Evolutionary conservation across 805 yeast genomes (phyloP).

Genomic region (Candida jianshihensis): DNA sequence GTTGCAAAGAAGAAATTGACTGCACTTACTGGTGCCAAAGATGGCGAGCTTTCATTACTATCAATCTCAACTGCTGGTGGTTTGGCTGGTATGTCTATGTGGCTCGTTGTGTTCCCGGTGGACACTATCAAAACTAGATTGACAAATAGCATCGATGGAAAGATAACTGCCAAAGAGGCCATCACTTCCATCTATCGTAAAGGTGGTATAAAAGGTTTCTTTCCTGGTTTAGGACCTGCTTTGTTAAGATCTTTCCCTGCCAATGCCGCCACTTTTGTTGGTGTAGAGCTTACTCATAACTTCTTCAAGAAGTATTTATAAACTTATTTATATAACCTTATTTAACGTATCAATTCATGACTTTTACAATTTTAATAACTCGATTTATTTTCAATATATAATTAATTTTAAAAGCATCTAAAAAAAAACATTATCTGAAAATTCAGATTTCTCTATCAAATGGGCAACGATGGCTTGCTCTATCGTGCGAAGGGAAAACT

Average conservation of each 20-base stretch:
- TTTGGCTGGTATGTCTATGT: constrained; percentile 93
- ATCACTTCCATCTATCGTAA: constrained; percentile 60
- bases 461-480: constrained; percentile 12
- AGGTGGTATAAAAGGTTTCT: constrained; percentile 85
- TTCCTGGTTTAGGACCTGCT: constrained; percentile 98
- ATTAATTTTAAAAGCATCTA: no score
- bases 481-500: constrained; percentile 37
- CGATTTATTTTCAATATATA: no score
- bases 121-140: constrained; percentile 74
- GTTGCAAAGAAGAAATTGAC: constrained; percentile 59
- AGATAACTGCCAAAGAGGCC: constrained; percentile 52
- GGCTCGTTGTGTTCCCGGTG: constrained; percentile 92
- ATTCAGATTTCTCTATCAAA: no score
- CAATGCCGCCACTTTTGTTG: constrained; percentile 97
- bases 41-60: constrained; percentile 54
- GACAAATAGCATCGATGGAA: constrained; percentile 31
- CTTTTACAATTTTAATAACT: no score
- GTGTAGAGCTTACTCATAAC: constrained; percentile 74
- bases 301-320: constrained; percentile 27
- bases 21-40: constrained; percentile 27
- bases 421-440: no score
- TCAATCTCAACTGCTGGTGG: constrained; percentile 92
- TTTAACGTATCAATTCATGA: no score
- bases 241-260: constrained; percentile 94
- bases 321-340: no score